Conservation (phyloP, 2,329 filamentous ascomycete genomes). For the Monilinia polystroma region DNA sequence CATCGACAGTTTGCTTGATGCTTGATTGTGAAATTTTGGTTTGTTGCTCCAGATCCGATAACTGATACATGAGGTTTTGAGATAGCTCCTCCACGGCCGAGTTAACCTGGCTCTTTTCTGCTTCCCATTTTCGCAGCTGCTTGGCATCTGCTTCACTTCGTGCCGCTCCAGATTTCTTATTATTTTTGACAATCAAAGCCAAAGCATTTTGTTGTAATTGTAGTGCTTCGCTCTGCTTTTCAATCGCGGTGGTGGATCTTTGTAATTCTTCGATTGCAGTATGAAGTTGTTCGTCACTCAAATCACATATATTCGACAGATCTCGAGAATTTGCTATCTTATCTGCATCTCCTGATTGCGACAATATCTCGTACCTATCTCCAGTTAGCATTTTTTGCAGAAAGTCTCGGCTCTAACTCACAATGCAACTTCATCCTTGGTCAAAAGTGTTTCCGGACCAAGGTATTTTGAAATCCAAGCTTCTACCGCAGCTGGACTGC, state of each 20-base stretch:
- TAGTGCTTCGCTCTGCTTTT: conserved; percentile 61
- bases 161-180: conserved; percentile 41
- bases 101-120: conserved; percentile 45
- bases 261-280: conserved; percentile 63
- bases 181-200: conserved; percentile 50
- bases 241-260: conserved; percentile 62
- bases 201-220: conserved; percentile 62
- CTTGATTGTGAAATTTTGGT: conserved; percentile 46
- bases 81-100: conserved; percentile 50
- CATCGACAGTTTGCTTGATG: conserved; percentile 51
- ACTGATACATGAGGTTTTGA: conserved; percentile 48
- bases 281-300: conserved; percentile 60
- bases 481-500: conserved; percentile 32
- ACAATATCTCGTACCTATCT: conserved; percentile 51
- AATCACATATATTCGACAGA: conserved; percentile 49
- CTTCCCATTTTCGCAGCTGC: conserved; percentile 45
- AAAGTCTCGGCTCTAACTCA: conserved; percentile 38
- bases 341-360: conserved; percentile 50
- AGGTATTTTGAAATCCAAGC: conserved; percentile 53
- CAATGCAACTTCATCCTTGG: conserved; percentile 54
- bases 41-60: conserved; percentile 53
- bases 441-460: conserved; percentile 52
- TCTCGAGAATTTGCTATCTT: conserved; percentile 48
- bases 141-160: conserved; percentile 44
- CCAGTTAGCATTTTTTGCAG: conserved; percentile 20